Percentiles rank a stretch among this genome's conserved stretches.
Evolutionary conservation across 2,329 filamentous ascomycete genomes (phyloP).

Genomic region (Aspergillus nomiae): DNA sequence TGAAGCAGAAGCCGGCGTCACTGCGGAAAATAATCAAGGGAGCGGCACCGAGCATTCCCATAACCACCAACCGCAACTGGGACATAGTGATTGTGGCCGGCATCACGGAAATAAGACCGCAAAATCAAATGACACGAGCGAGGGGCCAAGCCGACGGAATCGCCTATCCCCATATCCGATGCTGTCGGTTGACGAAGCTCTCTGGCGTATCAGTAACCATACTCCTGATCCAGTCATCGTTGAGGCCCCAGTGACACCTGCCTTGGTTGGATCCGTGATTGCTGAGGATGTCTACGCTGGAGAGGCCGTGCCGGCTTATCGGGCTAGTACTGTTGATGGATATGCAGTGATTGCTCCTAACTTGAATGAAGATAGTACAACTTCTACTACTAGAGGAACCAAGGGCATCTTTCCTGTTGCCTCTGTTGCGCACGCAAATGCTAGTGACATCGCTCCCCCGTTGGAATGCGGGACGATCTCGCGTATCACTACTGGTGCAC

Average conservation of each 20-base stretch:
- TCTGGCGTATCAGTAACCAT: conserved; percentile 70
- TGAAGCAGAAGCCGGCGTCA: conserved; percentile 76
- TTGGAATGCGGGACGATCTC: conserved; percentile 76
- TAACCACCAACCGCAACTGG: conserved; percentile 59
- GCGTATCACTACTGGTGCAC: conserved; percentile 91
- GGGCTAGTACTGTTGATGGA: conserved; percentile 95
- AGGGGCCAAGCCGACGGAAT: conserved; percentile 68
- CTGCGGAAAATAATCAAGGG: conserved; percentile 19
- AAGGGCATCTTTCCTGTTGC: conserved; percentile 85
- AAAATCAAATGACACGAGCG: conserved; percentile 61
- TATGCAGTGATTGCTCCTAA: conserved; percentile 73
- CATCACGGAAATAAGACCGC: conserved; percentile 55
- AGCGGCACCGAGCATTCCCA: conserved; percentile 50
- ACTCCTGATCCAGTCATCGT: conserved; percentile 65
- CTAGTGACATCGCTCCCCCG: conserved; percentile 62
- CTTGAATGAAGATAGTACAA: conserved; percentile 54
- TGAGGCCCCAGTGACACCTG: conserved; percentile 62
- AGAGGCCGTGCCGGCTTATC: conserved; percentile 87
- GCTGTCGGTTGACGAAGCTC: conserved; percentile 80
- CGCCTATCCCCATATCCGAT: conserved; percentile 90
- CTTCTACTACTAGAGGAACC: conserved; percentile 41
- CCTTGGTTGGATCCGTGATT: conserved; percentile 74
- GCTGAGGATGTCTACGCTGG: conserved; percentile 77
- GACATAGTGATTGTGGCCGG: conserved; percentile 59
- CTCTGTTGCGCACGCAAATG: conserved; percentile 81